Conservation (phyloP, 2,329 filamentous ascomycete genomes). For the Monilinia laxa region DNA sequence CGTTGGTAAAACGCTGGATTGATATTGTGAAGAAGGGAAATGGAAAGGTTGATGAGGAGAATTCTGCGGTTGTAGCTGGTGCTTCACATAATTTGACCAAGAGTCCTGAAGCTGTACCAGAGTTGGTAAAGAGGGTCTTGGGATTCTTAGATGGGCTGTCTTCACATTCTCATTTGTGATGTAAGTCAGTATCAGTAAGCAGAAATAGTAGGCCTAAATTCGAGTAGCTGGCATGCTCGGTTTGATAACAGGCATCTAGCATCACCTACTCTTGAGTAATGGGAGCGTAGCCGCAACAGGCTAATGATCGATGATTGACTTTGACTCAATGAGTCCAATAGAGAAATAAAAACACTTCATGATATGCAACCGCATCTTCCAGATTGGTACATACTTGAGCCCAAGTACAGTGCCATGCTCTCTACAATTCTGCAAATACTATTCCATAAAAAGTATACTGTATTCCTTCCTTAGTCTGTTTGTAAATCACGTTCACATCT, state of each 20-base stretch:
- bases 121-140: constrained; percentile 51
- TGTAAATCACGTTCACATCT: neutral
- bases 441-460: neutral
- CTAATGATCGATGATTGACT: neutral
- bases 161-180: constrained; percentile 10
- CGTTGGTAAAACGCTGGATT: constrained; percentile 51
- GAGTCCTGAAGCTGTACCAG: constrained; percentile 47
- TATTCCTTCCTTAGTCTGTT: neutral
- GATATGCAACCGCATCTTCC: neutral
- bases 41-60: constrained; percentile 48
- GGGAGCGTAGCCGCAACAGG: neutral
- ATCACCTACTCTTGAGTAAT: neutral
- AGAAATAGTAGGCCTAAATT: too few species aligned
- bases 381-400: neutral
- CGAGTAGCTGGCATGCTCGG: neutral
- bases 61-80: constrained; percentile 50
- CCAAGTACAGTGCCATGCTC: neutral
- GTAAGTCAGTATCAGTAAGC: neutral
- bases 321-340: too few species aligned
- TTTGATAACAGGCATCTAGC: too few species aligned
- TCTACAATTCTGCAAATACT: neutral
- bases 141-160: constrained; percentile 46
- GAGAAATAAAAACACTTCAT: neutral
- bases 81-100: constrained; percentile 53
- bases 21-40: constrained; percentile 45